Evolutionary conservation across 169 alveolate genomes (phyloP), one percentile per base, ranked within the genome.

Genomic region (Plasmodium ovale): DNA sequence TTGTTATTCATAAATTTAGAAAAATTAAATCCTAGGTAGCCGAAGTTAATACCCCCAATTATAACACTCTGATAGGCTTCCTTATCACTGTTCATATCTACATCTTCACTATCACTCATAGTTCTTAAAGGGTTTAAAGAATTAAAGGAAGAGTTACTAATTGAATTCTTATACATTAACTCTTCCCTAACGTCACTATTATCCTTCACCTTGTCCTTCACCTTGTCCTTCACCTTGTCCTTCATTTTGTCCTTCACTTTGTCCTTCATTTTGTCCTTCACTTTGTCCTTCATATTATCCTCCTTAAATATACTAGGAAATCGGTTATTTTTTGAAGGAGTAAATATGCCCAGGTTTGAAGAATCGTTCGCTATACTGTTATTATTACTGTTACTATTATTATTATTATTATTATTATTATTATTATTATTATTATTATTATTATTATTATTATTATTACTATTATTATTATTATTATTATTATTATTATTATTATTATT

Each of bases 1-100:
- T 74, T 74, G 37, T 74, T 74, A 54, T 60, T 74, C 58, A 74
- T 74, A 14, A 74, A 74, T 31, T 74, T 74, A 5, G 88, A 60
- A 65, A 74, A 54, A 35, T 74, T 74, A 25, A 74, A 47, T 23
- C 88, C 88, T 33, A 74, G 42, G 56, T 74, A 74, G 25, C 88
- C 88, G 62, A 74, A 74, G 62, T 74, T 74, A n/a, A 74, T 74
- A 25, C 88, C 88, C 6, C 88, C 88, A 51, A 74, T 74, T 10
- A 74, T 74, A 21, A 74, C 88, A 68, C 88, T 74, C 47, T 74
- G 88, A 65, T 74, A 74, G 6, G 65, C 67, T 9, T 74, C 88
- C 53, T 42, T 74, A 29, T 74, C 74, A 47, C 69, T 60, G 25
- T 44, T 60, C n/a, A 21, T 56, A 39, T n/a, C 70, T 39, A 29